Evolutionary conservation across 495 filamentous ascomycete species (phyloP).

Genomic region (Delitschia confertaspora): DNA sequence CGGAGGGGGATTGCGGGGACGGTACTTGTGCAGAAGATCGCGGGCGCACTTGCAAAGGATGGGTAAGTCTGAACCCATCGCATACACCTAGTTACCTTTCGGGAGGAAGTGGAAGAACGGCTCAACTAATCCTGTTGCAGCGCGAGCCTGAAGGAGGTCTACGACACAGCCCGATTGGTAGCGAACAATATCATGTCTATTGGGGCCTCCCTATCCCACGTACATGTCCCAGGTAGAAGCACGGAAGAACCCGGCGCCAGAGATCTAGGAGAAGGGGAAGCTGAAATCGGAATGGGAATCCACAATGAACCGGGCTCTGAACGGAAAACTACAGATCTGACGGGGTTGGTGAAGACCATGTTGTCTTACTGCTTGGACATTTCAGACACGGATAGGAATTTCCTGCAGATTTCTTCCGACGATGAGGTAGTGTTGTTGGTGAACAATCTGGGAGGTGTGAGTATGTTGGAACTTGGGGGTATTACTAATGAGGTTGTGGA

Average conservation of each 20-base stretch:
- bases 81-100: neutral
- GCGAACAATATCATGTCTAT: constrained; percentile 74
- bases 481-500: constrained; percentile 80
- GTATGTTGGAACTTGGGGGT: constrained; percentile 77
- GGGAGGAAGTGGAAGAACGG: neutral
- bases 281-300: constrained; percentile 97
- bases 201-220: constrained; percentile 78
- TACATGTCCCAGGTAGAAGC: constrained; percentile 80
- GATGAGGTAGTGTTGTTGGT: constrained; percentile 68
- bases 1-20: constrained; percentile 87
- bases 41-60: constrained; percentile 71
- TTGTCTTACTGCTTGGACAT: constrained; percentile 69
- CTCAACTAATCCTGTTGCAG: constrained; percentile 26
- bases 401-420: constrained; percentile 54
- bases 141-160: constrained; percentile 54
- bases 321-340: constrained; percentile 55
- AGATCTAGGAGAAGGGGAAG: constrained; percentile 55
- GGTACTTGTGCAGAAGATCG: constrained; percentile 80
- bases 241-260: constrained; percentile 42
- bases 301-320: constrained; percentile 91
- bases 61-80: constrained; percentile 36
- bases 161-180: constrained; percentile 58
- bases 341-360: constrained; percentile 68
- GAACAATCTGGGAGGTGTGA: constrained; percentile 93
- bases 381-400: constrained; percentile 72